These are phyloP conservation scores for Rhizoclosmatium sp. DNA, from an alignment of 192 early-diverging fungal genomes.

Conservation along the genomic window DNA sequence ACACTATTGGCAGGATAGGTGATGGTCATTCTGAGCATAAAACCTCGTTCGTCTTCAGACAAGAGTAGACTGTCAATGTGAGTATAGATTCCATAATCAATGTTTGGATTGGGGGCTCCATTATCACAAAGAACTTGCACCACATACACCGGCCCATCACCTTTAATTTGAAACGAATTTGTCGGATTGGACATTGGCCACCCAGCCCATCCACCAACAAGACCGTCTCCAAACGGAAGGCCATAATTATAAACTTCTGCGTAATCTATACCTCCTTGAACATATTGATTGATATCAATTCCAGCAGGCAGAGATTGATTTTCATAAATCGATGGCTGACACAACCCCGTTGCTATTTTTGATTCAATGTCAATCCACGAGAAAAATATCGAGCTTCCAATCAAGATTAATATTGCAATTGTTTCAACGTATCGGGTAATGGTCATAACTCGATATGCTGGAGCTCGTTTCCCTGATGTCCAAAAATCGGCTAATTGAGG, in stretches of 20 bases:
- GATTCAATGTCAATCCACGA: conserved; percentile 22
- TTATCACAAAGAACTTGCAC: conserved; percentile 33
- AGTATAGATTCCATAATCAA: conserved; percentile 17
- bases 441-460: conserved; percentile 3
- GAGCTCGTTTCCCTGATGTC: not conserved
- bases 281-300: conserved; percentile 14
- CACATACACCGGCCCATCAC: conserved; percentile 28
- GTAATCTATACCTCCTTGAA: conserved; percentile 34
- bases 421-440: not conserved
- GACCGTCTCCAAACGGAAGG: conserved; percentile 18
- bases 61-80: conserved; percentile 1
- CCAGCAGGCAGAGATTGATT: conserved; percentile 7
- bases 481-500: conserved; percentile 25
- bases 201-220: conserved; percentile 31
- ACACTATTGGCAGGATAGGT: conserved; percentile 13
- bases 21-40: conserved; percentile 19
- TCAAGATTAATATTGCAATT: conserved; percentile 2
- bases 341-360: not conserved
- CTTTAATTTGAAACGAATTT: conserved; percentile 26
- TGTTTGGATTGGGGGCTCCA: not conserved
- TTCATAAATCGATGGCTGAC: conserved; percentile 20
- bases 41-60: conserved; percentile 12
- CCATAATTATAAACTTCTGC: conserved; percentile 34
- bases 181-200: conserved; percentile 27
- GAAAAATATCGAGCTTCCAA: conserved; percentile 24